phyloP scores from a whole-genome alignment of 306 rosid species.

The Trichosanthes truncata region DNA sequence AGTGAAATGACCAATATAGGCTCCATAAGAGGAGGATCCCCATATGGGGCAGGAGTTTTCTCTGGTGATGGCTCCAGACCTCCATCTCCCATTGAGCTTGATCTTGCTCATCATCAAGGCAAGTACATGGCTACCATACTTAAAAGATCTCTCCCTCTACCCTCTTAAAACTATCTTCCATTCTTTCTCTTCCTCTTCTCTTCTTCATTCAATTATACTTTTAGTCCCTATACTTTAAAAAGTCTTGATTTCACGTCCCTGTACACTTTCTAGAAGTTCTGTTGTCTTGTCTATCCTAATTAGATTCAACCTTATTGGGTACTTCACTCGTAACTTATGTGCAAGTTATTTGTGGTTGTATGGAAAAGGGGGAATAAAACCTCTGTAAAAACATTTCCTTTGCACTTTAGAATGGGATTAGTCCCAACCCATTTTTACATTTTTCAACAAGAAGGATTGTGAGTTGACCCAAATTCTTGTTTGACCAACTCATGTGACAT shows the following conservation, averaged over 20 bases:
- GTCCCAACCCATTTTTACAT: too few relatives aligned
- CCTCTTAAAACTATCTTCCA: background rate
- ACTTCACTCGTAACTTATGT: background rate
- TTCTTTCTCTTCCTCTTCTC: background rate
- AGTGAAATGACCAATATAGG: slow-evolving; percentile 59
- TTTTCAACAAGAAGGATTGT: too few relatives aligned
- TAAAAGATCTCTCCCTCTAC: slow-evolving; percentile 27
- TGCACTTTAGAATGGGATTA: too few relatives aligned
- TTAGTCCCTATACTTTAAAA: background rate
- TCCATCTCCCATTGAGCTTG: slow-evolving; percentile 43
- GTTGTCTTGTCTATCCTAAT: background rate
- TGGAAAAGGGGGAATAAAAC: background rate
- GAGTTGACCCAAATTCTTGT: too few relatives aligned
- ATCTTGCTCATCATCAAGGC: slow-evolving; percentile 72
- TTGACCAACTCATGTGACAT: too few relatives aligned
- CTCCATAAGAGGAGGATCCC: slow-evolving; percentile 63
- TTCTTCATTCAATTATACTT: background rate
- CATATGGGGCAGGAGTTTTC: slow-evolving; percentile 64
- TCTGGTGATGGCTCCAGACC: slow-evolving; percentile 68
- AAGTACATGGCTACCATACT: slow-evolving; percentile 61
- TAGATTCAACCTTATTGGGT: too few relatives aligned
- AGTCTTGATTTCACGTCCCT: background rate
- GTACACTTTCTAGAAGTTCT: background rate
- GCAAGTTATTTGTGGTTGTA: background rate
- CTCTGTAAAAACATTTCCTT: too few relatives aligned